Evolutionary conservation across 345 rosid species (phyloP), one percentile per base, ranked within the genome.

Genomic region (Sisymbrium irio): DNA sequence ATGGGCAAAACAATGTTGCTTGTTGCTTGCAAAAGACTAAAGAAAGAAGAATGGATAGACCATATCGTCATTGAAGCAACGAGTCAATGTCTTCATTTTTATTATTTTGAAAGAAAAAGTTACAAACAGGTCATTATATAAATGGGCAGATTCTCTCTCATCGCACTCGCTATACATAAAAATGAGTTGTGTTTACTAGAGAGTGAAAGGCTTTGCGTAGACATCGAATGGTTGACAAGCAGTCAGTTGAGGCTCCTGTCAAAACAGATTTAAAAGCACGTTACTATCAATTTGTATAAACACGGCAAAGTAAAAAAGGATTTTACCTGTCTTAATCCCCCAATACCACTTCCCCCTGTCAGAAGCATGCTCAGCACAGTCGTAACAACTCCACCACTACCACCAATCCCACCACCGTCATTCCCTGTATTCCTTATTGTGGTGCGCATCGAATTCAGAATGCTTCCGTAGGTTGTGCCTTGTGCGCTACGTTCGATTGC

Each of bases 161-260:
- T 53, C 17, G 17, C 79, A 68, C 65, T 61, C 55, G 55, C 74
- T 75, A 44, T 62, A 68, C 64, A 68, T 62, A 67, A 73, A 30
- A 50, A 6, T 28, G 32, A 62, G 1, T 39, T 25, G 32, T 44
- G 58, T 40, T 22, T 17, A 39, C 86, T 88, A 92, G 25, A 93
- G 84, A 75, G 70, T 69, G 79, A 93, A 88, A 42, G 93, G 93
- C 69, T 71, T 86, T 32, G 80, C 47, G 74, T 88, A 93, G 64
- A 86, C 96, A 82, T 90, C 93, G 55, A 93, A 90, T 17, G 82
- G 84, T 73, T 93, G 66, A 74, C 84, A 86, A 10, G 98, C 80
- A 32, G 97, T 90, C 36, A 93, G 75, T 46, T 90, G 96, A 3
- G 96, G 93, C 79, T 87, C 97, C 98, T 88, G 89, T 75, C 28